A percentile compares a stretch with the other conserved stretches of the same genome.
These are phyloP conservation scores for Kurtzmaniella cleridarum DNA, from an alignment of 805 yeast genomes.

Conservation along the genomic window DNA sequence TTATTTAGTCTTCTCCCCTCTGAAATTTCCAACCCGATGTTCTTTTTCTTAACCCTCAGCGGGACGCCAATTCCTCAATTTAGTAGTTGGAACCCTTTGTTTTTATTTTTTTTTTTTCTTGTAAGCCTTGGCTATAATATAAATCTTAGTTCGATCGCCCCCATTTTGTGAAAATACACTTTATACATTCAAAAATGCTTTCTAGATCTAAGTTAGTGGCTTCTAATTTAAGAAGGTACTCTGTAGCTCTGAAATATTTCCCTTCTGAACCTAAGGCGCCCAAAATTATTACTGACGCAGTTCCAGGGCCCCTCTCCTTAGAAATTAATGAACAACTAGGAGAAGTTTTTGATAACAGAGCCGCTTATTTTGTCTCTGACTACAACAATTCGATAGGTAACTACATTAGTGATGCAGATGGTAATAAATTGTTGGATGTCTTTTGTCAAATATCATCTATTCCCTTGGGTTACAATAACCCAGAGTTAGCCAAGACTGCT, in stretches of 20 bases:
- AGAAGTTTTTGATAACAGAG: conserved; percentile 34
- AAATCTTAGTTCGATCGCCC: too few relatives aligned
- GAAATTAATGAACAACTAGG: conserved; percentile 31
- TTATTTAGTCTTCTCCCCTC: too few relatives aligned
- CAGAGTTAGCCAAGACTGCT: conserved; percentile 32
- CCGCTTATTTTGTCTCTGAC: conserved; percentile 38
- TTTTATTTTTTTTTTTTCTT: too few relatives aligned
- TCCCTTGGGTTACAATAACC: conserved; percentile 41
- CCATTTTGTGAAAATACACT: too few relatives aligned
- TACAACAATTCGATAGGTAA: conserved; percentile 34
- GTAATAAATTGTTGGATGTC: conserved; percentile 35
- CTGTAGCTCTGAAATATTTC: conserved; percentile 24
- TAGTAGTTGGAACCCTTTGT: too few relatives aligned
- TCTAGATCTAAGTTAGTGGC: too few relatives aligned
- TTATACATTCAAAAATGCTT: too few relatives aligned
- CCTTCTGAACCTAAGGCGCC: conserved; percentile 35
- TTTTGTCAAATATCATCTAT: conserved; percentile 41
- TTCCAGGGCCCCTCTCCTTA: conserved; percentile 36
- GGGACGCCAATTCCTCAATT: too few relatives aligned
- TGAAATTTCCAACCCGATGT: too few relatives aligned
- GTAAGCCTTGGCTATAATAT: too few relatives aligned
- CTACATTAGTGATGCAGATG: conserved; percentile 38
- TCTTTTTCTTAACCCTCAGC: too few relatives aligned
- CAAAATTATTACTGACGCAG: conserved; percentile 17
- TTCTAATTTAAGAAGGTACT: neutral